phyloP scores from a whole-genome alignment of 805 yeast species.

The Metschnikowia drakensbergensis region DNA sequence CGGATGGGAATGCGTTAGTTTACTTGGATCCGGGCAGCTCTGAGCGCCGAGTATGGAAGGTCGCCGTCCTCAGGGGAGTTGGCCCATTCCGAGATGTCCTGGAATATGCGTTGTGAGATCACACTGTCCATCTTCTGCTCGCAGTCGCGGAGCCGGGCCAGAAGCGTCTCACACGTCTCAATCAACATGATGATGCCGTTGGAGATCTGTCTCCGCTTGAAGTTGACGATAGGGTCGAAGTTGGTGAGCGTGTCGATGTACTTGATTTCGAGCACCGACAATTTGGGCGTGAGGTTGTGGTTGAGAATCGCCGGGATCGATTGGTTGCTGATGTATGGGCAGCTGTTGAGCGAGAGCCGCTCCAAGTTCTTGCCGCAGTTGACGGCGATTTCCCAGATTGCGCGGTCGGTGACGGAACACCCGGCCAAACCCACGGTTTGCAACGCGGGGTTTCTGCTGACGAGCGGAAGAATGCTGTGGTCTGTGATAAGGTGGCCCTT shows the following conservation, averaged over 20 bases:
- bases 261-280: conserved; percentile 76
- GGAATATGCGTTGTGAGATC: conserved; percentile 53
- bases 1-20: not conserved
- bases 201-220: conserved; percentile 50
- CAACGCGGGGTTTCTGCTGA: conserved; percentile 49
- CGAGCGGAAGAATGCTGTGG: conserved; percentile 55
- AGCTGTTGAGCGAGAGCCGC: conserved; percentile 72
- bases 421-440: conserved; percentile 87
- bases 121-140: conserved; percentile 56
- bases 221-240: conserved; percentile 62
- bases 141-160: conserved; percentile 54
- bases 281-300: conserved; percentile 33
- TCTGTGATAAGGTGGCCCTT: conserved; percentile 69
- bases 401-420: conserved; percentile 69
- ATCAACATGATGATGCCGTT: conserved; percentile 53
- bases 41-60: conserved; percentile 14
- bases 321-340: conserved; percentile 54
- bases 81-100: conserved; percentile 65
- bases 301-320: conserved; percentile 49
- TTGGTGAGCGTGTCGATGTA: conserved; percentile 55
- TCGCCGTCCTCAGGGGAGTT: conserved; percentile 46
- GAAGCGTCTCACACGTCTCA: conserved; percentile 75
- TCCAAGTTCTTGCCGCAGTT: conserved; percentile 47
- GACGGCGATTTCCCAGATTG: conserved; percentile 76
- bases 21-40: not conserved